phyloP scores from a whole-genome alignment of 1,284 basidiomycete species.

The Exobasidium cylindrosporum region DNA sequence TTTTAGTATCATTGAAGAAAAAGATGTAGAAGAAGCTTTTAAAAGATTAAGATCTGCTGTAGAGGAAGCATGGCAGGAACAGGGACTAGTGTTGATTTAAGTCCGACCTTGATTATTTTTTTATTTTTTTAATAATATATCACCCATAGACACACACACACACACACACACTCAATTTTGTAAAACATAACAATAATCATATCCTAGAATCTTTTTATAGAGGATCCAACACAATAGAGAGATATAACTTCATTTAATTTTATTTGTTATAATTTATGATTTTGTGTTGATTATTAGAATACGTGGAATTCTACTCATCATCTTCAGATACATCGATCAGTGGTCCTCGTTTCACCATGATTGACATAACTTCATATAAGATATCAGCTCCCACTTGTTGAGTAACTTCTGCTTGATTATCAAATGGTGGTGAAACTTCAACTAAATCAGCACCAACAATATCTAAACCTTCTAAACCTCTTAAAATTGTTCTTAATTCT shows the following conservation, averaged over 20 bases:
- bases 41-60: slow-evolving; percentile 37
- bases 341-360: slow-evolving; percentile 31
- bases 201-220: no score
- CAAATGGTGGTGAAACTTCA: slow-evolving; percentile 78
- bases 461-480: slow-evolving; percentile 72
- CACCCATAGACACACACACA: no score
- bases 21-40: slow-evolving; percentile 45
- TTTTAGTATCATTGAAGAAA: slow-evolving; percentile 42
- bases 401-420: slow-evolving; percentile 69
- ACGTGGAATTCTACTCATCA: neutral
- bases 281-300: no score
- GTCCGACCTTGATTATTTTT: no score
- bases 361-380: slow-evolving; percentile 54
- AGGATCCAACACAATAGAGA: no score
- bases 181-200: no score
- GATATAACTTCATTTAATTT: no score
- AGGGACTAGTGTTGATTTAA: slow-evolving; percentile 3
- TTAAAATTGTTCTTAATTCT: slow-evolving; percentile 73
- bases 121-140: no score
- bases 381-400: slow-evolving; percentile 70
- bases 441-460: slow-evolving; percentile 69
- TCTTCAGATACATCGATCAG: slow-evolving; percentile 14
- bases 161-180: no score
- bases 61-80: slow-evolving; percentile 42
- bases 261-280: no score